phyloP scores from a whole-genome alignment of 2,329 filamentous ascomycete genomes.

The Apiospora pterosperma region DNA sequence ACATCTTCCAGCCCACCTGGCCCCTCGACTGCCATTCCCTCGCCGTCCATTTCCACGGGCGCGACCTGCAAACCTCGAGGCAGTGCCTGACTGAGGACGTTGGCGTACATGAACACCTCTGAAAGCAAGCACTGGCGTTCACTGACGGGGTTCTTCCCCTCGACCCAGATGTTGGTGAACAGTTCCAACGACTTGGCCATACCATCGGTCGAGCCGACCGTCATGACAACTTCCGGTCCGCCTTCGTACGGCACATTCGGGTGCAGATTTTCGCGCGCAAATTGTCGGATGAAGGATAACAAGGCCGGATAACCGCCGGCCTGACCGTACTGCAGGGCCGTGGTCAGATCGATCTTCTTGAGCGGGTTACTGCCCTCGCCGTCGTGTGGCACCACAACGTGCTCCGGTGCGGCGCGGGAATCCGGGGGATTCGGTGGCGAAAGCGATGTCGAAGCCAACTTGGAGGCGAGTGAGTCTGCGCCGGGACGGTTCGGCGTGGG shows the following conservation, averaged over 20 bases:
- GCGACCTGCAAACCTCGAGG: conserved; percentile 72
- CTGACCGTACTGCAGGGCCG: conserved; percentile 84
- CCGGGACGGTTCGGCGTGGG: conserved; percentile 62
- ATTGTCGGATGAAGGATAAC: conserved; percentile 73
- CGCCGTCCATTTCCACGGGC: conserved; percentile 70
- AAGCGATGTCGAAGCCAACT: conserved; percentile 29
- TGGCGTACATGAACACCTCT: conserved; percentile 80
- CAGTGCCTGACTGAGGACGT: conserved; percentile 62
- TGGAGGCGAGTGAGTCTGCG: conserved; percentile 31
- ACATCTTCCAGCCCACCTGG: conserved; percentile 74
- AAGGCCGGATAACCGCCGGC: conserved; percentile 79
- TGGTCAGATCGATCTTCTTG: conserved; percentile 74
- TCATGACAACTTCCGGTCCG: conserved; percentile 75
- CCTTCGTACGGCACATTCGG: conserved; percentile 75
- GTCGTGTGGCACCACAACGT: conserved; percentile 62
- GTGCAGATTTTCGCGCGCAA: conserved; percentile 72
- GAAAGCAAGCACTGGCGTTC: conserved; percentile 75
- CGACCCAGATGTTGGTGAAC: conserved; percentile 72
- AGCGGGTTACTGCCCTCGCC: conserved; percentile 52
- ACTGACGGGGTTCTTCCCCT: conserved; percentile 61
- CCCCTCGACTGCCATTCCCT: conserved; percentile 75
- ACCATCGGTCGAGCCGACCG: conserved; percentile 81
- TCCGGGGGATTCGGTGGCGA: conserved; percentile 18
- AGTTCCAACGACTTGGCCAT: conserved; percentile 75
- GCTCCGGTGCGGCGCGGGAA: conserved; percentile 34